Conservation (phyloP, 2,329 filamentous ascomycete genomes). For the Colletotrichum theobromicola region DNA sequence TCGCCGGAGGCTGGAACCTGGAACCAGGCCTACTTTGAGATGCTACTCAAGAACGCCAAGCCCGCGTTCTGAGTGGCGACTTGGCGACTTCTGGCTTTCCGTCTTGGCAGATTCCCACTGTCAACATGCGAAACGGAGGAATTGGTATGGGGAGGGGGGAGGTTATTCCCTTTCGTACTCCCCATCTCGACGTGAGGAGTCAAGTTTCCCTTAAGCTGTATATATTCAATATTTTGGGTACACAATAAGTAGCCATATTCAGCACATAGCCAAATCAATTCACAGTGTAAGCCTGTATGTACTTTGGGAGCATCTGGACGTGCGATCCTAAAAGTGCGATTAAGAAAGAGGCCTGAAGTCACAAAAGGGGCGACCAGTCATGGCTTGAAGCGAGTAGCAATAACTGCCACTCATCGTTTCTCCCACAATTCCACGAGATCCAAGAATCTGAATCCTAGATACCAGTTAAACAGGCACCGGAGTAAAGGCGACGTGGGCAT, state of each 20-base stretch:
- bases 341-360: background rate
- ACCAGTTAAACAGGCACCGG: background rate
- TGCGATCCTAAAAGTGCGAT: background rate
- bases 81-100: background rate
- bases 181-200: background rate
- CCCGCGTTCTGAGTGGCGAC: conserved; percentile 9
- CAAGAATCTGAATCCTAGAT: background rate
- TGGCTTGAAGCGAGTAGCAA: background rate
- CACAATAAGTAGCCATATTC: background rate
- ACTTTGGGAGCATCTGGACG: background rate
- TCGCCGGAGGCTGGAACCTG: conserved; percentile 58
- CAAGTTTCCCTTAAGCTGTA: background rate
- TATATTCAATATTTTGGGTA: background rate
- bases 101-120: background rate
- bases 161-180: background rate
- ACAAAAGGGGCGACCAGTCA: background rate
- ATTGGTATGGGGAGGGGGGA: background rate
- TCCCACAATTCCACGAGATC: background rate
- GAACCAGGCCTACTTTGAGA: conserved; percentile 33
- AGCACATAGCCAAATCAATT: background rate
- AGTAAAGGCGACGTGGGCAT: background rate
- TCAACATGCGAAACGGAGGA: background rate
- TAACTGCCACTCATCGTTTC: background rate
- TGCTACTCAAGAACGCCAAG: conserved; percentile 26
- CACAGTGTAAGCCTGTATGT: background rate